phyloP scores from a whole-genome alignment of 768 basidiomycete species.

The Krasilnikovozyma curviuscula region DNA sequence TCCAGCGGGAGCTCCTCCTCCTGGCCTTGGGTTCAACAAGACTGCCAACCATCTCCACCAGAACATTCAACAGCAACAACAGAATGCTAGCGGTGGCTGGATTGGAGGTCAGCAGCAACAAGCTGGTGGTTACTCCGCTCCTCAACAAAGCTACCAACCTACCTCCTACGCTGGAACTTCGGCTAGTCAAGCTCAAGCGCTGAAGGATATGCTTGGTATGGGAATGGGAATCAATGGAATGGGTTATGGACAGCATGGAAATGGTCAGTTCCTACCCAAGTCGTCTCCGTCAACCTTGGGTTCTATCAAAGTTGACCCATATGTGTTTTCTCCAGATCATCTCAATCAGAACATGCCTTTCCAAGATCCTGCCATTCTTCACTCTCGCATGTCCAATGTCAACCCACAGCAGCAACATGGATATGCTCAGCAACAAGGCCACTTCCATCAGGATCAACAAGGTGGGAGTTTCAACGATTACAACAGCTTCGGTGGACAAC shows the following conservation, averaged over 20 bases:
- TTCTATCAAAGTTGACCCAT: background rate
- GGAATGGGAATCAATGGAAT: conserved; percentile 3
- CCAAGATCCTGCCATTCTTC: conserved; percentile 20
- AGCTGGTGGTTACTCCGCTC: conserved; percentile 8
- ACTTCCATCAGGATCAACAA: conserved; percentile 1
- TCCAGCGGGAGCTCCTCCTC: background rate
- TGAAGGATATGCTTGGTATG: conserved; percentile 13
- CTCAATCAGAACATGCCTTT: conserved; percentile 9
- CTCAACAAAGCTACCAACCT: conserved; percentile 1
- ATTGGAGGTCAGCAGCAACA: background rate
- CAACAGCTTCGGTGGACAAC: background rate
- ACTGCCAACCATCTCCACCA: conserved; percentile 1
- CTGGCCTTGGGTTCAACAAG: background rate
- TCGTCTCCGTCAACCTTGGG: background rate
- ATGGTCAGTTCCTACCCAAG: background rate
- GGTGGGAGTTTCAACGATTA: background rate
- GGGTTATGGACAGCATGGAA: background rate
- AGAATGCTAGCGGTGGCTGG: conserved; percentile 8
- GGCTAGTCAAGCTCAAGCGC: conserved; percentile 8
- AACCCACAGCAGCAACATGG: conserved; percentile 8
- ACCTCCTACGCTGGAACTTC: background rate
- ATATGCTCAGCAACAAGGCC: conserved; percentile 1
- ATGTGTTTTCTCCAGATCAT: conserved; percentile 2
- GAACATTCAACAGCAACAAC: background rate
- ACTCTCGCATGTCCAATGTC: conserved; percentile 12